Percentiles rank a stretch among this genome's conserved stretches.
Conservation (phyloP, 108 stramenopile species). For the Discostella stelligeroides region DNA sequence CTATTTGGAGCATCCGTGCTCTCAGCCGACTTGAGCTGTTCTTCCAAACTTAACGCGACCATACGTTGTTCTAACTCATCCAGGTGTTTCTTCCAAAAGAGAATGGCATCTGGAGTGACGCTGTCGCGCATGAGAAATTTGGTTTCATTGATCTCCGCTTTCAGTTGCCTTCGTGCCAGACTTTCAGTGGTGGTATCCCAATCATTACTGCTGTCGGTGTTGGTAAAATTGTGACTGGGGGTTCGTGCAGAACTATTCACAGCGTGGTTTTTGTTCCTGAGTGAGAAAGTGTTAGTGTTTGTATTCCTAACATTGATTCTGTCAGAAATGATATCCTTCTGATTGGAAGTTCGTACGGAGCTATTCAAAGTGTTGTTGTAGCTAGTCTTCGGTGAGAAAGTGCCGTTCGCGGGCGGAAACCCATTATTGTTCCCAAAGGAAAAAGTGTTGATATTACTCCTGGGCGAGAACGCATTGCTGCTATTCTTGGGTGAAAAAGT, state of each 20-base stretch:
- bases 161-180: conserved; percentile 66
- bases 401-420: not conserved
- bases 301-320: too few species aligned
- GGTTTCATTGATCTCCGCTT: conserved; percentile 77
- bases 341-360: too few species aligned
- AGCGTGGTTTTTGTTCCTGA: not conserved
- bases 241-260: too few species aligned
- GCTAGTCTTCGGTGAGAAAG: not conserved
- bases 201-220: not conserved
- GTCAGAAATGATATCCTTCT: too few species aligned
- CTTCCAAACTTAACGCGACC: conserved; percentile 38
- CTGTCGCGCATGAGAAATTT: conserved; percentile 68
- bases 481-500: not conserved
- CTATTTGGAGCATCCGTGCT: not conserved
- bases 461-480: not conserved
- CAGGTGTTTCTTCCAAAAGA: conserved; percentile 81
- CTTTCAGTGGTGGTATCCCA: conserved; percentile 39
- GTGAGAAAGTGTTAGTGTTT: too few species aligned
- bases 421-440: too few species aligned
- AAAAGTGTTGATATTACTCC: not conserved
- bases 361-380: too few species aligned
- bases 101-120: conserved; percentile 68
- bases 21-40: conserved; percentile 14
- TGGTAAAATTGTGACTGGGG: too few species aligned
- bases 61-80: conserved; percentile 64